Evolutionary conservation across 2,329 filamentous ascomycete species (phyloP).

Genomic region (Microascus cirrosus): DNA sequence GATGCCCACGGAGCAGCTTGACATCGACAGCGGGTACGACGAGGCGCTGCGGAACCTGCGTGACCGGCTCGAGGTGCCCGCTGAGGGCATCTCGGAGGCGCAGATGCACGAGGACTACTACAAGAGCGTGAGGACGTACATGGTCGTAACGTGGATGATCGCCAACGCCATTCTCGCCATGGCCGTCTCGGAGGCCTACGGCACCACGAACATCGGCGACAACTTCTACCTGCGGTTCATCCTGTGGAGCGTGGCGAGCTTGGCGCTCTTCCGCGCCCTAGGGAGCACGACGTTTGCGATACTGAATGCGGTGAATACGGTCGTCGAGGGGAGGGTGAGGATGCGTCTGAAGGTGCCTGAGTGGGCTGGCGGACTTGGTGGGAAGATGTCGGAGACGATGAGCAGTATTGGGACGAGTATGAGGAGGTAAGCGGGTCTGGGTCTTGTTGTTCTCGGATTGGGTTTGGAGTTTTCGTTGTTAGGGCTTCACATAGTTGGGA

Average conservation of each 20-base stretch:
- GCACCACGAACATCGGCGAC: constrained; percentile 54
- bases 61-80: constrained; percentile 75
- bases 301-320: constrained; percentile 71
- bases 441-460: not conserved
- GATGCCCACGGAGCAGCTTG: constrained; percentile 95
- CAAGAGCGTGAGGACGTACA: constrained; percentile 92
- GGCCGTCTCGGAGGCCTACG: constrained; percentile 81
- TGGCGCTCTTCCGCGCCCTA: constrained; percentile 81
- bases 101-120: constrained; percentile 99
- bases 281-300: constrained; percentile 73
- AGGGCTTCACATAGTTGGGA: constrained; percentile 4
- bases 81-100: constrained; percentile 49
- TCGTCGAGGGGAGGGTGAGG: constrained; percentile 74
- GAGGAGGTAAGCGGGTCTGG: constrained; percentile 15
- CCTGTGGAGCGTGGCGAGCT: constrained; percentile 76
- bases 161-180: constrained; percentile 88
- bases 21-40: constrained; percentile 96
- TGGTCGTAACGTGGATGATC: constrained; percentile 92
- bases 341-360: constrained; percentile 43
- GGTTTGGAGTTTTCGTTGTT: constrained; percentile 1
- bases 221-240: constrained; percentile 93
- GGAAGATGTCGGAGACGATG: constrained; percentile 33
- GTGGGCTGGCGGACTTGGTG: constrained; percentile 31
- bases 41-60: constrained; percentile 92
- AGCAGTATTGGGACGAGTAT: constrained; percentile 36